Percentiles rank a stretch among this genome's conserved stretches.
These are phyloP conservation scores for Thermomucor indicae-seudaticae DNA, from an alignment of 371 early-diverging fungal genomes.

Conservation along the genomic window DNA sequence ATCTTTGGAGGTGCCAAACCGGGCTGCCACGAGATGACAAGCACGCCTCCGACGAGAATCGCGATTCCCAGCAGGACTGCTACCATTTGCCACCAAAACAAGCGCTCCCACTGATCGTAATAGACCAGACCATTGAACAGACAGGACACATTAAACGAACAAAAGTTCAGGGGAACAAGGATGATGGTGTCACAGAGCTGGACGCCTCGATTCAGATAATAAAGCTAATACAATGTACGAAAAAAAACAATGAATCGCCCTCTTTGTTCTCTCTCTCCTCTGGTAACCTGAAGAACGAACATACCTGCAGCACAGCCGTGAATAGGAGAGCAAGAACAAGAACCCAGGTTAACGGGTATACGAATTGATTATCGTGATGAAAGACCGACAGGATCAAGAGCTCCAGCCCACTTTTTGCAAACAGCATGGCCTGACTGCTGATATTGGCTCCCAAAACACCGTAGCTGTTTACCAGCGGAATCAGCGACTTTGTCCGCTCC, in stretches of 20 bases:
- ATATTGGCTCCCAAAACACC: slow-evolving; percentile 74
- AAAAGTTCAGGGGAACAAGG: slow-evolving; percentile 74
- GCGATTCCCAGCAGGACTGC: slow-evolving; percentile 65
- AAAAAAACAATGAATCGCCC: background rate
- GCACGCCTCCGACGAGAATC: slow-evolving; percentile 63
- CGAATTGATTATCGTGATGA: slow-evolving; percentile 68
- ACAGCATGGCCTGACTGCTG: slow-evolving; percentile 75
- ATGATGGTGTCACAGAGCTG: slow-evolving; percentile 76
- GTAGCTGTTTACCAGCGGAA: slow-evolving; percentile 32
- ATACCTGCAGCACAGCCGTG: slow-evolving; percentile 68
- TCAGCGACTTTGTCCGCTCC: too few relatives aligned
- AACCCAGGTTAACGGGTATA: slow-evolving; percentile 70
- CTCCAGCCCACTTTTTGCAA: slow-evolving; percentile 83
- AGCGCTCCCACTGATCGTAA: slow-evolving; percentile 70
- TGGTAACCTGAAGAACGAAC: background rate
- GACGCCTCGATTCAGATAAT: slow-evolving; percentile 75
- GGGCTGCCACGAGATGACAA: slow-evolving; percentile 59
- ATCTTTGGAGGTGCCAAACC: too few relatives aligned
- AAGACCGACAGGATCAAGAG: slow-evolving; percentile 61
- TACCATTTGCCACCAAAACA: slow-evolving; percentile 62
- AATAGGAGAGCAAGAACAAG: slow-evolving; percentile 60
- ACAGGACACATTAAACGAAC: slow-evolving; percentile 75
- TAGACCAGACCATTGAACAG: slow-evolving; percentile 78
- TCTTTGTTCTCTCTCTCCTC: too few relatives aligned
- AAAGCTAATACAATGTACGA: slow-evolving; percentile 43